Evolutionary conservation across 306 rosid species (phyloP).

Genomic region (Gastrolobium bilobum): DNA sequence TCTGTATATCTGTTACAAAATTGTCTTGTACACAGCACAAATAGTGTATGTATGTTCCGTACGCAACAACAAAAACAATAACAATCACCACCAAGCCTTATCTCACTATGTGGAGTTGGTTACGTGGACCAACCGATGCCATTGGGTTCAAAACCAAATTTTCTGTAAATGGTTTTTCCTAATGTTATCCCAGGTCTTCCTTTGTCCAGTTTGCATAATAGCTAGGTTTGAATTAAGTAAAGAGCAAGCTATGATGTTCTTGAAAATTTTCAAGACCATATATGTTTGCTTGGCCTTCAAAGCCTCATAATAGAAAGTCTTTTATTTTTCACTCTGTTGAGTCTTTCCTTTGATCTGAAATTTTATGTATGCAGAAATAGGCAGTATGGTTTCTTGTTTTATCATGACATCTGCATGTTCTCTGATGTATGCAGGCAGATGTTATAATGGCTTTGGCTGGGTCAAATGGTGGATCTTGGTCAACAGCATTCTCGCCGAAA

Average conservation of each 20-base stretch:
- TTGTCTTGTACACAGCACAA: not conserved
- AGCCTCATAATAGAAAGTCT: conserved; percentile 17
- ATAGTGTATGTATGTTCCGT: not conserved
- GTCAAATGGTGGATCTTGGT: conserved; percentile 98
- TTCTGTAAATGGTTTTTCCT: conserved; percentile 5
- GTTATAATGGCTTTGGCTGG: conserved; percentile 98
- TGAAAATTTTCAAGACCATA: conserved; percentile 28
- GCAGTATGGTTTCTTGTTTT: conserved; percentile 30
- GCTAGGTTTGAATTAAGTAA: conserved; percentile 19
- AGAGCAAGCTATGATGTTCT: conserved; percentile 33
- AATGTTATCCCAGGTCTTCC: not conserved
- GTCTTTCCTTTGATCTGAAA: conserved; percentile 39
- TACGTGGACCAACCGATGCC: not conserved
- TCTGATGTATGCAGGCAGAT: conserved; percentile 76
- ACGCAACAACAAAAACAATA: not conserved
- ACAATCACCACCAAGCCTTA: not conserved
- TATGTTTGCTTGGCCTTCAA: conserved; percentile 27
- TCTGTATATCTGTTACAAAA: conserved; percentile 8
- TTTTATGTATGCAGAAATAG: conserved; percentile 12
- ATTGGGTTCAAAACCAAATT: conserved; percentile 3
- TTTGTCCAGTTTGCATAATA: conserved; percentile 17
- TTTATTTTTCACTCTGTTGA: conserved; percentile 4
- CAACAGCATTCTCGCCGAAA: conserved; percentile 82
- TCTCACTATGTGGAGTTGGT: not conserved
- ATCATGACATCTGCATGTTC: conserved; percentile 37